A percentile compares a stretch with the other conserved stretches of the same genome.
Evolutionary conservation across 345 rosid species (phyloP).

Genomic region (Murraya paniculata): DNA sequence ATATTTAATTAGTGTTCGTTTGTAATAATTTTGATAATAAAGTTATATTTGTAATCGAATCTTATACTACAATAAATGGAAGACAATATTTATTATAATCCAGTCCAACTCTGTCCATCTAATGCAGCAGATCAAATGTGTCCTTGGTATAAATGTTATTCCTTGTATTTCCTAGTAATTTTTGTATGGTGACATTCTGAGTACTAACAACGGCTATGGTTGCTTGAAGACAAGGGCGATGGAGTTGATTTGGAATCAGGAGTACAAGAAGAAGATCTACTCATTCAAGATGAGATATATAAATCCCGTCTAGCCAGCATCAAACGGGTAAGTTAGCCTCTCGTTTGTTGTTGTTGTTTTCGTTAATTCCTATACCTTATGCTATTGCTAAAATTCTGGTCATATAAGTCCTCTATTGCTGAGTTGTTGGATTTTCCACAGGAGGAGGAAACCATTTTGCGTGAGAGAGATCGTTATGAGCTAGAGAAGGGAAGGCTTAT

Average conservation of each 20-base stretch:
- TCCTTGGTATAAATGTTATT: background rate
- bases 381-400: background rate
- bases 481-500: constrained; percentile 95
- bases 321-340: constrained; percentile 70
- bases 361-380: constrained; percentile 4
- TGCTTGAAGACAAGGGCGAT: constrained; percentile 81
- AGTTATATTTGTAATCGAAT: too few species aligned
- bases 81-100: background rate
- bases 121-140: background rate
- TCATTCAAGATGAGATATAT: constrained; percentile 89
- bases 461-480: constrained; percentile 97
- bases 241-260: constrained; percentile 72
- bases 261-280: constrained; percentile 75
- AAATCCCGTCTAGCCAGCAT: constrained; percentile 94
- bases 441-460: constrained; percentile 90
- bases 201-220: constrained; percentile 22
- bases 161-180: background rate
- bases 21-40: too few species aligned
- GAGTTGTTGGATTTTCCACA: constrained; percentile 31
- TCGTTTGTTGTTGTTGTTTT: constrained; percentile 15
- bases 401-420: background rate
- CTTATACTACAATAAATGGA: background rate
- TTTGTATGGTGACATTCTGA: background rate
- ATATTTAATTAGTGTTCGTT: too few species aligned
- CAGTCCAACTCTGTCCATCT: background rate